Base-by-base conservation (phyloP, 2,329 filamentous ascomycete genomes). In the Phoma sp. region DNA sequence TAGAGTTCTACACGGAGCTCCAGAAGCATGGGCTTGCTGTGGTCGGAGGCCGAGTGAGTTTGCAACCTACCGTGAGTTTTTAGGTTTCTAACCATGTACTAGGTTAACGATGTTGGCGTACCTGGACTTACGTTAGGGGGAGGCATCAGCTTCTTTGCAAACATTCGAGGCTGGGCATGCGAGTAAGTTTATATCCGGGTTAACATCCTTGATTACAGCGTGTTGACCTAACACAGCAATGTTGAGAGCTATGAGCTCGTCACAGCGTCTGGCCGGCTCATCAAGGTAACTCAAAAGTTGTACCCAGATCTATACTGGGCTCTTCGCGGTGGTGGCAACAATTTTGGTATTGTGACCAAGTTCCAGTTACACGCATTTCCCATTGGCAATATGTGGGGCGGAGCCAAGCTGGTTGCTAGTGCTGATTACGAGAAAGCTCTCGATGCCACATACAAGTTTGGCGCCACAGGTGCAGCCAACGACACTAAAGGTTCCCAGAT, bases 271-370 rank as follows among this genome's bases (percentile, higher is more conserved):
- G 71, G 65, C 3, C 49, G 43, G 1, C 58, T 72, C 32, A 58
- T 72, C 61, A 48, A 36, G 43, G 52, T 54, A 35, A 60, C 27
- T 33, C 38, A 13, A 7, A 48, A 45, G 5, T 33, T 33, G 1
- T 75, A 77, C 46, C 48, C 56, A 1, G 77, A 80, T 43, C 73
- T 78, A 3, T 77, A 72, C 61, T 67, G 60, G 52, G 72, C 71
- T 1, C 63, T 76, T 10, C 68, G 72, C 21, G 74, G 74, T 10
- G 70, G 68, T 32, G 63, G 64, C 9, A 65, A 64, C 44, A 71
- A 71, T 39, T 71, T 71, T 33, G 78, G 67, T 37, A 65, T 73
- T 27, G 60, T 73, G 9, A 70, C 66, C 6, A 58, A 43, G 13
- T 68, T 70, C 51, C 49, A 62, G 27, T 41, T 62, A 6, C 27